Base-by-base conservation (phyloP, 2,329 filamentous ascomycete genomes). In the Colletotrichum limetticola region DNA sequence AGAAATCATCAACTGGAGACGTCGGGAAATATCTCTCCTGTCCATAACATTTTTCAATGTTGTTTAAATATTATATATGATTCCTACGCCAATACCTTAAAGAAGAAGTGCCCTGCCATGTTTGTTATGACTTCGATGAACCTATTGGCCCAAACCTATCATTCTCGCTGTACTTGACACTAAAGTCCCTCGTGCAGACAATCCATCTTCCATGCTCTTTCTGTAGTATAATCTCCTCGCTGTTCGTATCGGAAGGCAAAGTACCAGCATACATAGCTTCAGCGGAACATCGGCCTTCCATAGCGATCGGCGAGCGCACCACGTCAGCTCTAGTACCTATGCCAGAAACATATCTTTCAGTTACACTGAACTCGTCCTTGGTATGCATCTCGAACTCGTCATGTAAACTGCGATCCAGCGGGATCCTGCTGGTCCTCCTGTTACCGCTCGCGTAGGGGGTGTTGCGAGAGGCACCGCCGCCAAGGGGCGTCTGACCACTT, bases 221-320 rank as follows among this genome's bases (percentile, higher is more conserved):
- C n/a, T 68, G 37, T 3, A 72, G 11, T 28, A 66, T 68, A 19
- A 74, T 56, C 19, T 72, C 64, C 24, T 69, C 69, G 42, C 65
- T 66, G 37, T 66, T 69, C 16, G 53, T 12, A 19, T 68, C 64
- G 2, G 72, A 72, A n/a, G 59, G 3, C 12, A 53, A 19, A n/a
- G 42, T 8, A 8, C 24, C 22, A 11, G 37, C 56, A 32, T 49
- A 58, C 14, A 19, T 24, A 14, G 35, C 16, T 19, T 66, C 53
- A 8, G 26, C 37, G 8, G 42, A 62, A 22, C 24, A 52, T 22
- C 46, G 60, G 12, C 4, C 28, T 28, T 63, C 4, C n/a, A 11
- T 12, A 11, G 19, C 24, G 9, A 32, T 26, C 24, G 14, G 42
- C 4, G 46, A 30, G 16, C 12, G 4, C 42, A 14, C 52, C 8